These are phyloP conservation scores for Dactylellina leptospora DNA, from an alignment of 2,329 filamentous ascomycete species.

Conservation along the genomic window DNA sequence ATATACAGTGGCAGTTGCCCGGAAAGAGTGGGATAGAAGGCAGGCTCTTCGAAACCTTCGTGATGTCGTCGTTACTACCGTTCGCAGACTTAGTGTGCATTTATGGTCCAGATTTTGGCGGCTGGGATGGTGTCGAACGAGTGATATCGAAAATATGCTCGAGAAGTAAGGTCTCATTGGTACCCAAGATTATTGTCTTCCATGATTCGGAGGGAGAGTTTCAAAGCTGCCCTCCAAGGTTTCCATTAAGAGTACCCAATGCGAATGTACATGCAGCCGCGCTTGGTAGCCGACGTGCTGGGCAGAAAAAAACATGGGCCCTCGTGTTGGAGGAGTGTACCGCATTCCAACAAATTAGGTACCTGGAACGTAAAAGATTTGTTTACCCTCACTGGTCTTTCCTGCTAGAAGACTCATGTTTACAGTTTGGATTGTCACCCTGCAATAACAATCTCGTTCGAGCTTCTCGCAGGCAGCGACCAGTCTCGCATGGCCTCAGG, in stretches of 20 bases:
- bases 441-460: conserved; percentile 10
- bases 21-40: neutral
- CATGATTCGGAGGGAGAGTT: neutral
- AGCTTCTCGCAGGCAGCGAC: neutral
- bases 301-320: neutral
- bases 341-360: conserved; percentile 9
- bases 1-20: neutral
- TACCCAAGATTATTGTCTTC: conserved; percentile 5
- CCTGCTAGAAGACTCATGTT: conserved; percentile 12
- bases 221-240: too few species aligned
- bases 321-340: conserved; percentile 8
- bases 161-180: neutral
- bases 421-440: neutral
- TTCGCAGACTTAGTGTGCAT: neutral
- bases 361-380: conserved; percentile 8
- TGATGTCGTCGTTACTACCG: neutral
- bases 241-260: neutral
- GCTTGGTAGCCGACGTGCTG: neutral
- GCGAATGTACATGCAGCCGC: neutral
- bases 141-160: conserved; percentile 3
- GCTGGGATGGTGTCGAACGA: neutral
- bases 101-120: neutral
- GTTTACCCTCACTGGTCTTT: conserved; percentile 10
- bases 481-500: neutral
- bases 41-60: neutral